A percentile compares a stretch with the other conserved stretches of the same genome.
These are phyloP conservation scores for Zasmidium citrigriseum DNA, from an alignment of 2,329 filamentous ascomycete species.

Conservation along the genomic window DNA sequence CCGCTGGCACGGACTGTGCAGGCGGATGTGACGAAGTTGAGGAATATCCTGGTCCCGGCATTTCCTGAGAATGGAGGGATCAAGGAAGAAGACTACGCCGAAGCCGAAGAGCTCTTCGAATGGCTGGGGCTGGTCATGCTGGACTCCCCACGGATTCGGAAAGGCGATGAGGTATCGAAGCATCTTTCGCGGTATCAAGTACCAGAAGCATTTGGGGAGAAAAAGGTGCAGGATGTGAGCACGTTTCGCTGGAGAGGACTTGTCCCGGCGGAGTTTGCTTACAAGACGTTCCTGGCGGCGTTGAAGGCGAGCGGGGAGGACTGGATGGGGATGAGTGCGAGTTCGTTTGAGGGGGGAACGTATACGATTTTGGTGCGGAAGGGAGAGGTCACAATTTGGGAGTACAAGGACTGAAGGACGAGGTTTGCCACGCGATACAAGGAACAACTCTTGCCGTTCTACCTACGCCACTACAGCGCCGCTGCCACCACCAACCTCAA, in stretches of 20 bases:
- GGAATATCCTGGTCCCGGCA: slow-evolving; percentile 32
- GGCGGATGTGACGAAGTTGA: slow-evolving; percentile 28
- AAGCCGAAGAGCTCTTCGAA: slow-evolving; percentile 68
- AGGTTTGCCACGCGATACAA: not conserved
- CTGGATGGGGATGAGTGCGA: slow-evolving; percentile 36
- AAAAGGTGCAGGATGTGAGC: slow-evolving; percentile 32
- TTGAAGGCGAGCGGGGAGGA: slow-evolving; percentile 27
- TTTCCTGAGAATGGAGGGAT: slow-evolving; percentile 25
- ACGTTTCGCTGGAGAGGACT: slow-evolving; percentile 47
- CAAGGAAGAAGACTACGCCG: slow-evolving; percentile 58
- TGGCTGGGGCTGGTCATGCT: slow-evolving; percentile 72
- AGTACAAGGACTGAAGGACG: slow-evolving; percentile 33
- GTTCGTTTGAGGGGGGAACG: slow-evolving; percentile 31
- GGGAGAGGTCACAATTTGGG: slow-evolving; percentile 33
- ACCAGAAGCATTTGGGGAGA: slow-evolving; percentile 40
- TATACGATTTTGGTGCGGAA: slow-evolving; percentile 33
- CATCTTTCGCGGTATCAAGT: slow-evolving; percentile 69
- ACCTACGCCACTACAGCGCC: not conserved
- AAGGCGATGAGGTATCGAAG: slow-evolving; percentile 62
- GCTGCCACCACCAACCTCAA: slow-evolving; percentile 13
- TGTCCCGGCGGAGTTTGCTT: slow-evolving; percentile 38
- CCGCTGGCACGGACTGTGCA: slow-evolving; percentile 33
- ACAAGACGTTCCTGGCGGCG: slow-evolving; percentile 29
- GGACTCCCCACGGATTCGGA: slow-evolving; percentile 62
- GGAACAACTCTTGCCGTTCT: not conserved